Base-by-base conservation (phyloP, 495 filamentous ascomycete genomes). In the Daldinia childiae region DNA sequence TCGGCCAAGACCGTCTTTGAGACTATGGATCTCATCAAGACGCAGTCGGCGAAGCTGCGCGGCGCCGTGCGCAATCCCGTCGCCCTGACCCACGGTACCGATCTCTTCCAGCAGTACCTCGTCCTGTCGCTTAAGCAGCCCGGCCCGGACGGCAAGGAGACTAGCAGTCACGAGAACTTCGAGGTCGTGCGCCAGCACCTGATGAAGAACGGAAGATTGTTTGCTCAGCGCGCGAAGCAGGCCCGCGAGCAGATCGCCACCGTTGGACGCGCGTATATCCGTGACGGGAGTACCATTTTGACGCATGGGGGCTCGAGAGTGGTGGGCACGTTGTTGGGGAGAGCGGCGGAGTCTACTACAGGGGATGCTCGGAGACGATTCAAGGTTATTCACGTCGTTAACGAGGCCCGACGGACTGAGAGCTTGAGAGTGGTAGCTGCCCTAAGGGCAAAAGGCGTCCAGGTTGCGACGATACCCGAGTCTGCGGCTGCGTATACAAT, bases 101-200 rank as follows among this genome's bases (percentile, higher is more conserved):
- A 98, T 78, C 87, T 98, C 64, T 98, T 98, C 84, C 93, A 95
- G 79, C 90, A 93, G 75, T 99, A 95, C 80, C 88, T 99, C 52
- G 91, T 97, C 64, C 73, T 77, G 64, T 82, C 81, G 77, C 82
- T 86, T 77, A 84, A 81, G 78, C 79, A 82, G 82, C 80, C 75
- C 50, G 69, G 74, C 56, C 41, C 69, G 19, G 74, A 73, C 64
- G 76, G 88, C 86, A 45, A 88, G 88, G 41, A 80, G 91, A 84
- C 85, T 6, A 85, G 81, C 62, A 78, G 75, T 41, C 79, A 85
- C 66, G 79, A 86, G 48, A 91, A 93, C 76, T 98, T 99, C 77
- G 90, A 92, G 43, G 87, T 90, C 32, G 91, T 96, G 32, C 87
- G 93, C 59, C 87, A 88, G 72, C 93, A 97, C 76, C 82, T 99